Base-by-base conservation (phyloP, 305 asterid genomes). In the Fraxinus greggii region DNA sequence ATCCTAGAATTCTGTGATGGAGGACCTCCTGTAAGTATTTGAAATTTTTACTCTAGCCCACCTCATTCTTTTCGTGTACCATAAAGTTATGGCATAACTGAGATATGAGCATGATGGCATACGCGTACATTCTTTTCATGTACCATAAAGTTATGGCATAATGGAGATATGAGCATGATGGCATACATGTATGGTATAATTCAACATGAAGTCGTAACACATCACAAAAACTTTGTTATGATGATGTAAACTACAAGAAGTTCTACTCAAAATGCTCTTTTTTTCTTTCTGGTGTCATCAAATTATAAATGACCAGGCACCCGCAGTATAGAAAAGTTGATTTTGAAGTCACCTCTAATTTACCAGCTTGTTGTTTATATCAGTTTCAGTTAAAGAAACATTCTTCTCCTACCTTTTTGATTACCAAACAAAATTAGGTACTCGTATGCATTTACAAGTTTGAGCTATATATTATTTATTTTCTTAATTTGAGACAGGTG, bases 11-110 rank as follows among this genome's bases (percentile, higher is more conserved):
- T 93, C 36, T 96, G 98, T 78, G 93, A 91, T 24, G 93, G 88
- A 45, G 97, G 91, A 75, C 99, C 98, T 83, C 97, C 98, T 2
- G 98, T 94, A 92, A 92, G 95, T 81, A 56, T 33, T 51, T 65
- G 26, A 72, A 17, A 1, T 10, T 67, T 67, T 69, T 15, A 15
- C 1, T 7, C 26, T 5, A n/a, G 21, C 40, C 42, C 42, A 1
- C 24, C 45, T 3, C 7, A 65, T 28, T 65, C 73, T 65, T 26
- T 65, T 26, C 73, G 1, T 65, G 73, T 65, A 26, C 33, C 1
- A 0, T 65, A 26, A 24, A 65, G 36, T 65, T 65, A 28, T 26
- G 36, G 35, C 19, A 26, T 65, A 24, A 65, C 73, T 65, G 73
- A 65, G 36, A 26, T 26, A 65, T 26, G 17, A 65, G 32, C 70